phyloP scores from a whole-genome alignment of 2,329 filamentous ascomycete species.

The Chrysoporthe puriensis region DNA sequence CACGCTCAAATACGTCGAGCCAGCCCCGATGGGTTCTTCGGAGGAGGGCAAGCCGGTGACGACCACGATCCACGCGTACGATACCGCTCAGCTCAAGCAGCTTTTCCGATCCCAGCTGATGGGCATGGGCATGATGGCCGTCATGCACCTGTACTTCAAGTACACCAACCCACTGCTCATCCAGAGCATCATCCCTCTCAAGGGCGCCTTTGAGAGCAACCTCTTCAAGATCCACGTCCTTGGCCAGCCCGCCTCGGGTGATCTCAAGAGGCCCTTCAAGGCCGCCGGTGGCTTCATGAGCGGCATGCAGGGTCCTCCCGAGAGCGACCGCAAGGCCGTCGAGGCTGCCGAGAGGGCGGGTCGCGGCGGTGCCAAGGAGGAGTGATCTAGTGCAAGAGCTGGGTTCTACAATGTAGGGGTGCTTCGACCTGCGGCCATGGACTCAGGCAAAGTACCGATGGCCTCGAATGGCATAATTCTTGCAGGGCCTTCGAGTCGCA shows the following conservation, averaged over 20 bases:
- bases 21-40: slow-evolving; percentile 85
- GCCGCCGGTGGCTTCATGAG: slow-evolving; percentile 79
- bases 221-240: slow-evolving; percentile 94
- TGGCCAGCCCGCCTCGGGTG: slow-evolving; percentile 82
- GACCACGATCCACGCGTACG: slow-evolving; percentile 95
- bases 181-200: slow-evolving; percentile 97
- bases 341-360: slow-evolving; percentile 78
- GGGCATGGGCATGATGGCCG: slow-evolving; percentile 96
- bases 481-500: not conserved
- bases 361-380: slow-evolving; percentile 72
- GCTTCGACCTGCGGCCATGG: not conserved
- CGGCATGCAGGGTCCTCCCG: slow-evolving; percentile 70
- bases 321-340: slow-evolving; percentile 88
- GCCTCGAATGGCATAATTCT: slow-evolving; percentile 1
- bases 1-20: slow-evolving; percentile 98
- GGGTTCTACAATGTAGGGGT: not conserved
- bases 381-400: slow-evolving; percentile 48
- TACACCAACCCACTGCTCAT: slow-evolving; percentile 99
- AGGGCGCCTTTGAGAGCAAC: slow-evolving; percentile 93
- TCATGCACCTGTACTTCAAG: slow-evolving; percentile 99
- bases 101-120: slow-evolving; percentile 91
- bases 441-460: not conserved
- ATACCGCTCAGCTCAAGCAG: slow-evolving; percentile 80
- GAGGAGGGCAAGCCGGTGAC: slow-evolving; percentile 97
- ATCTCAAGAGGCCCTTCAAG: slow-evolving; percentile 97